Conservation (phyloP, 2,329 filamentous ascomycete species). For the Cryphonectria nitschkei region DNA sequence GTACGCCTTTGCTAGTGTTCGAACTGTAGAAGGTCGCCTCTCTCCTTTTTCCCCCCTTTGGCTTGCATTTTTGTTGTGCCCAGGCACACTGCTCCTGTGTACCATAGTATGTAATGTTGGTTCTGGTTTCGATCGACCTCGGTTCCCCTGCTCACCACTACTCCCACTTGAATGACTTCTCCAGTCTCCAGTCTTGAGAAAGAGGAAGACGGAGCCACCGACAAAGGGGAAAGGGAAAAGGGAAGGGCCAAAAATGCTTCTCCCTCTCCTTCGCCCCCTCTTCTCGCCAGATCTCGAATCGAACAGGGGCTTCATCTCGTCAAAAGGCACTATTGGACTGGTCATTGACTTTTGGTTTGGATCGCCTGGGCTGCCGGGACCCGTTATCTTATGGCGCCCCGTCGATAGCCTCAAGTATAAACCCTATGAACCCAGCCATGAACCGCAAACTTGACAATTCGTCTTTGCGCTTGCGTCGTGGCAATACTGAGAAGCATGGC, state of each 20-base stretch:
- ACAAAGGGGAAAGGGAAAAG: neutral
- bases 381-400: neutral
- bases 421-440: neutral
- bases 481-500: neutral
- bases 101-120: neutral
- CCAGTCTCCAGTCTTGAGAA: neutral
- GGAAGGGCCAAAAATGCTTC: neutral
- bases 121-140: neutral
- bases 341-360: neutral
- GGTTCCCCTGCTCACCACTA: neutral
- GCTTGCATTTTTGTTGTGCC: neutral
- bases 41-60: neutral
- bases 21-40: neutral
- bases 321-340: neutral
- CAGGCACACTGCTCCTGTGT: neutral
- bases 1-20: neutral
- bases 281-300: neutral
- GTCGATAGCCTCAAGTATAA: neutral
- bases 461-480: neutral
- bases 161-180: too few species aligned
- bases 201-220: neutral
- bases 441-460: neutral
- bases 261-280: neutral
- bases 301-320: conserved; percentile 10
- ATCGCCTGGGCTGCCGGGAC: neutral